phyloP scores from a whole-genome alignment of 1,284 basidiomycete species.

The Boletus holoroseus region DNA sequence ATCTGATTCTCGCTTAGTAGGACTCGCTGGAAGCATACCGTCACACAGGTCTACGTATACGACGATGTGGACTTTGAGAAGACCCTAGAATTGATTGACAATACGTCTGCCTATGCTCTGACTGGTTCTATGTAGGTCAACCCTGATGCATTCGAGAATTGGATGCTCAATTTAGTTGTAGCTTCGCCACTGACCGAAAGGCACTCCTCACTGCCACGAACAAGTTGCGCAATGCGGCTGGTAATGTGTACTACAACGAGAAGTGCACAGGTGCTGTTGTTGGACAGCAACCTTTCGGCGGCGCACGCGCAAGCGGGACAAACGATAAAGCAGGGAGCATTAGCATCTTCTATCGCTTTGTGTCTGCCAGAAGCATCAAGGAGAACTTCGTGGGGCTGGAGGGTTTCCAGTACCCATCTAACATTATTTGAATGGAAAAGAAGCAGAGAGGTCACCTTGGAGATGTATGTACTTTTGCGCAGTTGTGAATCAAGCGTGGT shows the following conservation, averaged over 20 bases:
- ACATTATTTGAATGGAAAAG: constrained; percentile 51
- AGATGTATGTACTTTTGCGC: not conserved
- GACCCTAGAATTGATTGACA: constrained; percentile 84
- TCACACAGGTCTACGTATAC: constrained; percentile 70
- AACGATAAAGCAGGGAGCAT: constrained; percentile 98
- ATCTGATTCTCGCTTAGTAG: not conserved
- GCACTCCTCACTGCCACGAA: constrained; percentile 74
- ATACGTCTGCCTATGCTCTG: constrained; percentile 83
- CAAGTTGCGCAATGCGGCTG: constrained; percentile 78
- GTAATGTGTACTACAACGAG: constrained; percentile 93
- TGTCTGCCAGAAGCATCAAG: constrained; percentile 91
- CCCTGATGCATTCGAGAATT: not conserved
- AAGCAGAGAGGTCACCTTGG: not conserved
- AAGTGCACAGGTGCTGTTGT: constrained; percentile 96
- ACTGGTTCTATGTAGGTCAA: constrained; percentile 79
- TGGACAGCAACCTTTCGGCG: constrained; percentile 96
- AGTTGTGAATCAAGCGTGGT: not conserved
- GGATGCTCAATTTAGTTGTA: constrained; percentile 29
- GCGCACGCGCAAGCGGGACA: constrained; percentile 88
- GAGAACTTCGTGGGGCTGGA: constrained; percentile 85
- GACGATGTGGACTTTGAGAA: constrained; percentile 80
- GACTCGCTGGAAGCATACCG: constrained; percentile 7
- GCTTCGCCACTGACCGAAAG: constrained; percentile 77
- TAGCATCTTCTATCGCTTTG: constrained; percentile 85
- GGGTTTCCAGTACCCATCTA: constrained; percentile 80